Evolutionary conservation across 2,329 filamentous ascomycete genomes (phyloP), one percentile per base, ranked within the genome.

Genomic region (Penicillium brasilianum): DNA sequence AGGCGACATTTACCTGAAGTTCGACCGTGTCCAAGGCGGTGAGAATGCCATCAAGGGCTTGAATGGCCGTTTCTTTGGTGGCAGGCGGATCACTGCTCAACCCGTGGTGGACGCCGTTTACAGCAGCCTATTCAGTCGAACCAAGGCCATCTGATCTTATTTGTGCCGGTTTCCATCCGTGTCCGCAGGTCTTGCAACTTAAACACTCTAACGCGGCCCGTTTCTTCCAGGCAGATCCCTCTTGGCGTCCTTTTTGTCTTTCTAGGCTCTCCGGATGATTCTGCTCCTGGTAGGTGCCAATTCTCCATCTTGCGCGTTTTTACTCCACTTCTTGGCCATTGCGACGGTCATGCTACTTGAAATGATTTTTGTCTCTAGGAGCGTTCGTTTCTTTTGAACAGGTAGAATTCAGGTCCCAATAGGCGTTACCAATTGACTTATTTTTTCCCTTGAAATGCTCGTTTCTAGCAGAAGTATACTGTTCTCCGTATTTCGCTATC

Each of bases 61-160:
- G 65, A 98, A 99, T 79, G 95, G 95, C 74, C 90, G 95, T 76
- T 97, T 91, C 80, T 99, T 99, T 80, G 95, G 92, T 75, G 92
- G 92, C 73, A 88, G 89, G 74, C 92, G 92, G 84, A 96, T 99
- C 78, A 94, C 91, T 76, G 95, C 94, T 71, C 90, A 93, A 67
- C 95, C 93, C 78, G 92, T 99, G 81, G 94, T 98, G 78, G 95
- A 99, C 80, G 94, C 94, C 74, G 92, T 99, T 82, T 99, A 98
- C 88, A 95, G 92, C 87, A 96, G 91, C 85, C 87, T 96, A 80
- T 97, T 95, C 84, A 91, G 90, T 79, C 89, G 91, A 77, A 91
- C 90, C 71, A 90, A 90, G 80, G 90, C 90, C 78, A 91, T 93
- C 72, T 93, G 81, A 84, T 55, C 30, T 34, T n/a, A 22, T 7